Percentiles rank a stretch among this genome's conserved stretches.
Conservation (phyloP, 2,329 filamentous ascomycete genomes). For the Mariannaea sp. region DNA sequence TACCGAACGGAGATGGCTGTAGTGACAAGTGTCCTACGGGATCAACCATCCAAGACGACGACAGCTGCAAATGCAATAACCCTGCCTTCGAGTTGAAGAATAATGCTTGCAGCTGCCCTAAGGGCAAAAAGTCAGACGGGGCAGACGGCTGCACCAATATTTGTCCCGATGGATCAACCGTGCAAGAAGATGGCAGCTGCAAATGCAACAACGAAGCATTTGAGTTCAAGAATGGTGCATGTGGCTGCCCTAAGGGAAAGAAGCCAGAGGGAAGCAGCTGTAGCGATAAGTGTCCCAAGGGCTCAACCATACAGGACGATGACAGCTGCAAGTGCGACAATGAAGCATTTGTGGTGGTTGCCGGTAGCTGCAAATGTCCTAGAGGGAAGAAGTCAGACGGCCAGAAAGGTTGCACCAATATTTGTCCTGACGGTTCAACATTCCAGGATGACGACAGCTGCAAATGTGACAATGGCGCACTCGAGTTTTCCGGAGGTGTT, state of each 20-base stretch:
- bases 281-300: background rate
- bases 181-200: background rate
- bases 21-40: background rate
- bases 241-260: no score
- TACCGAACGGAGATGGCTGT: background rate
- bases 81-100: background rate
- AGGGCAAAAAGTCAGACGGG: no score
- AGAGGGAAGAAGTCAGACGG: background rate
- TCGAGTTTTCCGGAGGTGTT: background rate
- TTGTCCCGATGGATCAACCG: background rate
- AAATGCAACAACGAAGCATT: no score
- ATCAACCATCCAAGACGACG: background rate
- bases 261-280: no score
- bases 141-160: no score
- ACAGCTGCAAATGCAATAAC: background rate
- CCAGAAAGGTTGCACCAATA: background rate
- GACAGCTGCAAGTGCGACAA: background rate
- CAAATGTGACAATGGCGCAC: background rate
- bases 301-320: background rate
- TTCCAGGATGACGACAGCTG: background rate
- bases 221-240: no score
- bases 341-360: background rate
- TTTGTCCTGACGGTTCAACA: background rate
- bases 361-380: background rate
- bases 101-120: background rate